Conservation (phyloP, 305 asterid species). For the Galium porrigens region DNA sequence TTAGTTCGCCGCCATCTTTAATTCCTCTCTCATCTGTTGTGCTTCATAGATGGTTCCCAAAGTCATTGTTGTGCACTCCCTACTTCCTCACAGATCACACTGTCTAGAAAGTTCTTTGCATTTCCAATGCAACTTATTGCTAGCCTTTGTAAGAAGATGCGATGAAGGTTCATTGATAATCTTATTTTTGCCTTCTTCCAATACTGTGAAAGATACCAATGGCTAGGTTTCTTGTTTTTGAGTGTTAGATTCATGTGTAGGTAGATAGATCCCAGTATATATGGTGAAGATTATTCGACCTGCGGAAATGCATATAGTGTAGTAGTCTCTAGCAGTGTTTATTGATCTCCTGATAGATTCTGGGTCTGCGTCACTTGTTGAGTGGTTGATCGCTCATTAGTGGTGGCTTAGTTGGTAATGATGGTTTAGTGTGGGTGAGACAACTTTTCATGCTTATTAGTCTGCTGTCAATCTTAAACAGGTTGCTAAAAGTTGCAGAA, state of each 20-base stretch:
- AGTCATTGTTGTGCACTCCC: not conserved
- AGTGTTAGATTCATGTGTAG: not conserved
- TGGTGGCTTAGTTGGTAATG: not conserved
- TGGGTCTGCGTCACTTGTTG: not conserved
- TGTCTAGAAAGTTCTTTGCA: conserved; percentile 1
- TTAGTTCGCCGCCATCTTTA: conserved; percentile 1
- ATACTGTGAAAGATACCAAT: not conserved
- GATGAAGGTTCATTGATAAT: conserved; percentile 1
- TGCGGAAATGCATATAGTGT: not conserved
- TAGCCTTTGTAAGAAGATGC: no score
- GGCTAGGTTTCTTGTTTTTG: conserved; percentile 1
- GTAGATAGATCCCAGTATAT: not conserved
- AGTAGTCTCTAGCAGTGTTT: not conserved
- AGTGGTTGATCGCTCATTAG: not conserved
- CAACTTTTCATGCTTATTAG: not conserved
- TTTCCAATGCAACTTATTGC: conserved; percentile 5
- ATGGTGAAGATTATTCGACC: conserved; percentile 4
- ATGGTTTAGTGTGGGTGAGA: conserved; percentile 1
- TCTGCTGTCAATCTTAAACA: not conserved
- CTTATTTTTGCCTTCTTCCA: no score
- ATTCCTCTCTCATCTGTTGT: not conserved
- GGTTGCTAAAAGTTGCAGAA: no score
- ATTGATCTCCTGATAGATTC: not conserved
- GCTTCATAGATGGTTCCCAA: not conserved
- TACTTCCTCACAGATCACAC: conserved; percentile 12